These are phyloP conservation scores for Inga oerstediana DNA, from an alignment of 306 rosid genomes.

Conservation along the genomic window DNA sequence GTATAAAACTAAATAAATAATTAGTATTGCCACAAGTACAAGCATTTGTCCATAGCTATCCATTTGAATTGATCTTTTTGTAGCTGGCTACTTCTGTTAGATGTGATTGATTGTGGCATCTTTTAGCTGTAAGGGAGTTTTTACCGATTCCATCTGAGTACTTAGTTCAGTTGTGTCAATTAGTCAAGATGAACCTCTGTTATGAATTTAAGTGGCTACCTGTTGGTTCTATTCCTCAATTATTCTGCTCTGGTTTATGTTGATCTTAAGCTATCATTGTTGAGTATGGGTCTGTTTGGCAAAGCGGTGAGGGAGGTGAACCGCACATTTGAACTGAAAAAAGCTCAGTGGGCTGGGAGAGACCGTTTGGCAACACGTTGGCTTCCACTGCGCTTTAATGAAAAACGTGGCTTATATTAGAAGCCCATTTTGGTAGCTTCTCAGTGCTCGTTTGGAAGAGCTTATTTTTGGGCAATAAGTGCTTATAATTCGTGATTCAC, in stretches of 20 bases:
- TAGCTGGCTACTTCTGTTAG: not conserved
- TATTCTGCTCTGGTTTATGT: not conserved
- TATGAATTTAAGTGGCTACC: not conserved
- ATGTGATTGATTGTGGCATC: not conserved
- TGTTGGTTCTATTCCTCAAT: not conserved
- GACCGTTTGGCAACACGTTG: too few relatives aligned
- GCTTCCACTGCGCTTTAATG: too few relatives aligned
- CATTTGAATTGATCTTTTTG: not conserved
- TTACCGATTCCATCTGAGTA: not conserved
- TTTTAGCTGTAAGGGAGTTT: not conserved
- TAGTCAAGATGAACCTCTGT: not conserved
- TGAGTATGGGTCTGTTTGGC: not conserved
- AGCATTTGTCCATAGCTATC: not conserved
- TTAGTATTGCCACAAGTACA: not conserved
- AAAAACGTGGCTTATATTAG: too few relatives aligned
- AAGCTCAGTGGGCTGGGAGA: too few relatives aligned
- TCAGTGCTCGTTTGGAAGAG: too few relatives aligned
- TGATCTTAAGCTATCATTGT: not conserved
- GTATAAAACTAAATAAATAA: not conserved
- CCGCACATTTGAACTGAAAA: too few relatives aligned
- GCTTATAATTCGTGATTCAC: too few relatives aligned
- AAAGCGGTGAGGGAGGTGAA: too few relatives aligned
- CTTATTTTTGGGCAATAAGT: too few relatives aligned
- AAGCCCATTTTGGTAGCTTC: too few relatives aligned
- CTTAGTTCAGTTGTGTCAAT: constrained; percentile 1